Evolutionary conservation across 2,329 filamentous ascomycete species (phyloP), one percentile per base, ranked within the genome.

Genomic region (Sporothrix brunneoviolacea): DNA sequence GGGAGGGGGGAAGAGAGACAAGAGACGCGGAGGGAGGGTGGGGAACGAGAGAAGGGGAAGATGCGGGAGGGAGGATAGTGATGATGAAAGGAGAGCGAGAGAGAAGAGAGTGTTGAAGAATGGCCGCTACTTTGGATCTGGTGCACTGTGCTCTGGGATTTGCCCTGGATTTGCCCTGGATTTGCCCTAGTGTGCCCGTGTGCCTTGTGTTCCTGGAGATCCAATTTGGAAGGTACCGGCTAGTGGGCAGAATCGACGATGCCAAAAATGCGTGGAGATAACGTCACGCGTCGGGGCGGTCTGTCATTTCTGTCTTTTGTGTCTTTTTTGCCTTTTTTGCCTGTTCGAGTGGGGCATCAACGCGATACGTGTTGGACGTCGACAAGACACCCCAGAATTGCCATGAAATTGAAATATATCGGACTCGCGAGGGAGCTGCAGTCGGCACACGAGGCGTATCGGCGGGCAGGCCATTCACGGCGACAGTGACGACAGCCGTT

Each of bases 141-240:
- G 28, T 30, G 47, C 30, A 27, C 24, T 44, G 37, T 48, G 37
- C 36, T 13, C 19, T 16, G 18, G 32, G 33, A 22, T 32, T 38
- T 43, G 48, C 40, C 47, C 18, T 21, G 32, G 33, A 22, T 32
- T 38, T 43, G 48, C 40, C 47, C 33, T 38, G 38, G 22, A n/a
- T 39, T 39, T 44, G 40, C 48, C 48, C 33, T 50, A 32, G 32
- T 38, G 33, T 49, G 13, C 22, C 22, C 8, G 19, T 27, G 39
- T 35, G 33, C 39, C 37, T 13, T 22, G 39, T 28, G 37, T 39
- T 37, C 30, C 41, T 32, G 40, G n/a, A 44, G 40, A 50, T 44
- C 32, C 24, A 44, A 50, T 50, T 50, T 44, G n/a, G 27, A 38
- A 50, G 38, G 48, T 27, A 33, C n/a, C n/a, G n/a, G n/a, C n/a